Evolutionary conservation across 2,329 filamentous ascomycete genomes (phyloP).

Genomic region (Colletotrichum cereale): DNA sequence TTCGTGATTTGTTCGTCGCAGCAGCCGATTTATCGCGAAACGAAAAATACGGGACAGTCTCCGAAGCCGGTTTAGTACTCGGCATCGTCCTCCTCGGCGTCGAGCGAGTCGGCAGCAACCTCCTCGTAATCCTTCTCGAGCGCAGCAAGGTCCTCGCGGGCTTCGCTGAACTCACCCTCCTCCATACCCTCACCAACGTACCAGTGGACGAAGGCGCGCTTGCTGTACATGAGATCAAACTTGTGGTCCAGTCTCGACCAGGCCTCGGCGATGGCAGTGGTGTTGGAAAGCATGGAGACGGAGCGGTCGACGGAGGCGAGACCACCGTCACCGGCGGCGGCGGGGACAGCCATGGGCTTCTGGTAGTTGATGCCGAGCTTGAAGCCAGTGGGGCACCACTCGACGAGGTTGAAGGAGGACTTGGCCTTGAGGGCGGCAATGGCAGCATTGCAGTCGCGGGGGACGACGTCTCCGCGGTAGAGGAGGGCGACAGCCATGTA

Average conservation of each 20-base stretch:
- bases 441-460: conserved; percentile 76
- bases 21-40: conserved; percentile 15
- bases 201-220: conserved; percentile 83
- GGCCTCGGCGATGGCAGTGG: conserved; percentile 79
- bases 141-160: conserved; percentile 86
- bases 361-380: conserved; percentile 83
- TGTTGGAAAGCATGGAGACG: conserved; percentile 81
- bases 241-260: conserved; percentile 81
- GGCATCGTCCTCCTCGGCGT: conserved; percentile 72
- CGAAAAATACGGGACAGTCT: conserved; percentile 22
- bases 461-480: conserved; percentile 79
- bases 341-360: conserved; percentile 72
- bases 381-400: conserved; percentile 83
- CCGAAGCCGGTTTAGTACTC: conserved; percentile 77
- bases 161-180: conserved; percentile 90
- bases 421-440: conserved; percentile 78
- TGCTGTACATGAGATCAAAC: conserved; percentile 84
- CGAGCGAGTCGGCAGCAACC: conserved; percentile 79
- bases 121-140: conserved; percentile 91
- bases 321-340: conserved; percentile 66
- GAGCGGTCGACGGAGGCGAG: conserved; percentile 72
- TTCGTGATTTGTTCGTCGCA: conserved; percentile 31
- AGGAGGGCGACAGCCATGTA: conserved; percentile 82
- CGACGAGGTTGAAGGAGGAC: conserved; percentile 78
- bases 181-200: conserved; percentile 93